Evolutionary conservation across 257 asterid species (phyloP).

Genomic region (Petunia axillaris): DNA sequence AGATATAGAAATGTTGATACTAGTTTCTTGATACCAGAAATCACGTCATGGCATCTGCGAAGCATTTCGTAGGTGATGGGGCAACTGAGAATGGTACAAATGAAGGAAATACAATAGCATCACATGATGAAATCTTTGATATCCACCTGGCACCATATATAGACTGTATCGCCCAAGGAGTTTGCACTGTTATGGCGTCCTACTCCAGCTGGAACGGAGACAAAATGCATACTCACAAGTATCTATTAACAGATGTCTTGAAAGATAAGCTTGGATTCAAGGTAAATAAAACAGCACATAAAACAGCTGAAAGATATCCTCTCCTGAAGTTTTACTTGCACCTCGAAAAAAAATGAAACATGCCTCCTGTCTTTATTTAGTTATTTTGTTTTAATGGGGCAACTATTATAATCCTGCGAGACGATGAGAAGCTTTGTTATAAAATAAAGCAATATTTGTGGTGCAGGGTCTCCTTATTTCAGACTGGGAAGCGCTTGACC

Average conservation of each 20-base stretch:
- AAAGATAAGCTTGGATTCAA: constrained; percentile 85
- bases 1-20: constrained; percentile 12
- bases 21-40: constrained; percentile 53
- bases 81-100: constrained; percentile 75
- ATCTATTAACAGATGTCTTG: constrained; percentile 75
- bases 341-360: background rate
- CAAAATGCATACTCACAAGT: constrained; percentile 56
- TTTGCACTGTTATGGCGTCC: constrained; percentile 89
- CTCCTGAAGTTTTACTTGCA: background rate
- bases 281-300: constrained; percentile 41
- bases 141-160: constrained; percentile 79
- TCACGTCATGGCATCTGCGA: constrained; percentile 80
- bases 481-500: constrained; percentile 59
- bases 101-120: constrained; percentile 69
- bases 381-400: background rate
- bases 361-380: background rate
- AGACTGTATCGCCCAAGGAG: constrained; percentile 79
- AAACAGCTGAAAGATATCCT: background rate
- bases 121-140: constrained; percentile 71
- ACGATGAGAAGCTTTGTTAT: background rate
- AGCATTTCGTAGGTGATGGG: constrained; percentile 95
- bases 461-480: constrained; percentile 82
- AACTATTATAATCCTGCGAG: background rate
- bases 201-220: constrained; percentile 85
- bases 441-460: constrained; percentile 12